Base-by-base conservation (phyloP, 805 yeast species). In the Metschnikowia lunata region DNA sequence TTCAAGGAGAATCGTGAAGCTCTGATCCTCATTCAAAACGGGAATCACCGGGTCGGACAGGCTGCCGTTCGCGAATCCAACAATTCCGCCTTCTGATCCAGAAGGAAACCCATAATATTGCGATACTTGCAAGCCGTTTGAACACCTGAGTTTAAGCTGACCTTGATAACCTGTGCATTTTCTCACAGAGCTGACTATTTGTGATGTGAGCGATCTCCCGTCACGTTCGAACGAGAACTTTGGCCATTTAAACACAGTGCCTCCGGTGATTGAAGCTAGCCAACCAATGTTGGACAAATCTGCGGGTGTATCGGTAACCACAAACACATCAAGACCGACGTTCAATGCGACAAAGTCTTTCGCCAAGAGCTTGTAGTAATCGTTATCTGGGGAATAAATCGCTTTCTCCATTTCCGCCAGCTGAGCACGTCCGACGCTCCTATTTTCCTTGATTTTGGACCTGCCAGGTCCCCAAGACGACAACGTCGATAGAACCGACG, bases 401-500 rank as follows among this genome's bases (percentile, higher is more conserved):
- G 71, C 76, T 50, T 78, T 77, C 38, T 75, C 77, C 15, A 57
- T 57, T 42, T 68, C 74, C 0, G 71, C 64, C 43, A 73, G 61
- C 39, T 71, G 69, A 26, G 63, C 56, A 18, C 78, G 71, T 5
- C 72, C 71, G 12, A 67, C 67, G 4, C 64, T 51, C 36, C 62
- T 62, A 46, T 62, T 61, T 23, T 68, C 67, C 52, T 74, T 78
- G 43, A 63, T 66, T n/a, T 69, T 66, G 42, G 84, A 71, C 8
- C 75, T 70, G 4, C 97, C 97, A 0, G 88, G 83, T 0, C 96
- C 96, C 75, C 80, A 75, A 1, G 87, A 75, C 7, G 99, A 97
- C 33, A 88, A 62, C 1, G 82, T 67, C 2, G 87, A 74, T 34
- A 90, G 64, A 4, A 85, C 62, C 0, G 86, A 75, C 18, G 84